A percentile compares a stretch with the other conserved stretches of the same genome.
phyloP scores from a whole-genome alignment of 331 rosid species.

The Malus hybrid region DNA sequence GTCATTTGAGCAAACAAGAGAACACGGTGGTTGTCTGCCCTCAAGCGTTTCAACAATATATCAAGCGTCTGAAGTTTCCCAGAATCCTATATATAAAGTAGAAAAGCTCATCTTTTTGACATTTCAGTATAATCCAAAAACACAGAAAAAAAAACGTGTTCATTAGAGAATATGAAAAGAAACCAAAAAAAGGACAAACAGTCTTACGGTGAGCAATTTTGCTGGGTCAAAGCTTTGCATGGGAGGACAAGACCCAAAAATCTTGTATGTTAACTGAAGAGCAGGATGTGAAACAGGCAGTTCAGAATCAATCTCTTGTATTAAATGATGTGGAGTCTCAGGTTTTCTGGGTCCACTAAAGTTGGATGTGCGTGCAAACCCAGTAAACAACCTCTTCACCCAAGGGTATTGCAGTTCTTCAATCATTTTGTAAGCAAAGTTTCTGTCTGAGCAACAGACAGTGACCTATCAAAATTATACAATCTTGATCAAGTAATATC shows the following conservation, averaged over 20 bases:
- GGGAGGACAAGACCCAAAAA: constrained; percentile 95
- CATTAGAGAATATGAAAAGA: neutral
- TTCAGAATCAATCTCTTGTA: constrained; percentile 84
- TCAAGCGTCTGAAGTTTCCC: constrained; percentile 99
- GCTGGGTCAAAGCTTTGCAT: constrained; percentile 96
- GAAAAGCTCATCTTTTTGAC: constrained; percentile 4
- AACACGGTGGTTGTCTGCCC: constrained; percentile 90
- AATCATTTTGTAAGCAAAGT: constrained; percentile 62
- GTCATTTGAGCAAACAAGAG: constrained; percentile 99
- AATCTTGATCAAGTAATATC: constrained; percentile 1
- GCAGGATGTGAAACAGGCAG: constrained; percentile 77
- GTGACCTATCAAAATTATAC: constrained; percentile 47
- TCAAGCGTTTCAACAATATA: constrained; percentile 83
- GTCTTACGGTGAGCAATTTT: constrained; percentile 85
- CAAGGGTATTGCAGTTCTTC: constrained; percentile 89
- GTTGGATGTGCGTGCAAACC: constrained; percentile 93
- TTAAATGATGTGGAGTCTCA: constrained; percentile 59
- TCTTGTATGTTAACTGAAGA: constrained; percentile 71
- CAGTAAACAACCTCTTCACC: constrained; percentile 84
- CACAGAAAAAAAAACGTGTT: neutral
- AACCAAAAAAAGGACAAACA: neutral
- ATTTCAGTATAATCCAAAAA: neutral
- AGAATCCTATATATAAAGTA: constrained; percentile 63
- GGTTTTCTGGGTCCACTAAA: constrained; percentile 88
- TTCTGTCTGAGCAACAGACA: constrained; percentile 75